phyloP scores from a whole-genome alignment of 1,139 yeast species.

The Diutina neorugosa region DNA sequence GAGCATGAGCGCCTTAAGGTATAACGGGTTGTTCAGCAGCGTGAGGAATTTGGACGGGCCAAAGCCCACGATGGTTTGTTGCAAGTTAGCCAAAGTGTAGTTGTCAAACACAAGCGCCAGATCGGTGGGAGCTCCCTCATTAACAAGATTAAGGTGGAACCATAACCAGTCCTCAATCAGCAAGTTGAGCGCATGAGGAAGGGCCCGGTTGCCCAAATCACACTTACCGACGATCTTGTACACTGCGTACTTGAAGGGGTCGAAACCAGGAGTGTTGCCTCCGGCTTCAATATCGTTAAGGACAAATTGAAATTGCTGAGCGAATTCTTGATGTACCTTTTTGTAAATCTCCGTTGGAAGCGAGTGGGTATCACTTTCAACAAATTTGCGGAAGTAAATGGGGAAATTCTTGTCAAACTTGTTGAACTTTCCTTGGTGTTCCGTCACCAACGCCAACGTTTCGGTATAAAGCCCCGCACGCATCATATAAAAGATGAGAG shows the following conservation, averaged over 20 bases:
- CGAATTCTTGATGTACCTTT: slow-evolving; percentile 57
- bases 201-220: slow-evolving; percentile 62
- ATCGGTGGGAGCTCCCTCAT: slow-evolving; percentile 20
- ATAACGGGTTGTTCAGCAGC: slow-evolving; percentile 57
- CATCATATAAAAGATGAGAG: slow-evolving; percentile 67
- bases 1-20: slow-evolving; percentile 62
- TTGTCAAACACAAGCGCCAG: slow-evolving; percentile 50
- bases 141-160: slow-evolving; percentile 74
- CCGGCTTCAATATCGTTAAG: slow-evolving; percentile 25
- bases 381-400: slow-evolving; percentile 61
- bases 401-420: slow-evolving; percentile 83
- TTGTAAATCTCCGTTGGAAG: not conserved
- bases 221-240: slow-evolving; percentile 90
- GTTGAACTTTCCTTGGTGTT: slow-evolving; percentile 44
- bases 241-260: slow-evolving; percentile 83
- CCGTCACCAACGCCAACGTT: slow-evolving; percentile 38
- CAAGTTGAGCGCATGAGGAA: slow-evolving; percentile 58
- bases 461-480: slow-evolving; percentile 77
- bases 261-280: slow-evolving; percentile 34
- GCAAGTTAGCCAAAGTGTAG: slow-evolving; percentile 66
- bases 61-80: slow-evolving; percentile 53
- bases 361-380: slow-evolving; percentile 10
- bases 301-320: slow-evolving; percentile 67
- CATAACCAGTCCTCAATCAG: slow-evolving; percentile 96
- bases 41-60: slow-evolving; percentile 66